A percentile compares a stretch with the other conserved stretches of the same genome.
These are phyloP conservation scores for Candida pseudocylindracea DNA, from an alignment of 1,139 yeast genomes.

Conservation along the genomic window DNA sequence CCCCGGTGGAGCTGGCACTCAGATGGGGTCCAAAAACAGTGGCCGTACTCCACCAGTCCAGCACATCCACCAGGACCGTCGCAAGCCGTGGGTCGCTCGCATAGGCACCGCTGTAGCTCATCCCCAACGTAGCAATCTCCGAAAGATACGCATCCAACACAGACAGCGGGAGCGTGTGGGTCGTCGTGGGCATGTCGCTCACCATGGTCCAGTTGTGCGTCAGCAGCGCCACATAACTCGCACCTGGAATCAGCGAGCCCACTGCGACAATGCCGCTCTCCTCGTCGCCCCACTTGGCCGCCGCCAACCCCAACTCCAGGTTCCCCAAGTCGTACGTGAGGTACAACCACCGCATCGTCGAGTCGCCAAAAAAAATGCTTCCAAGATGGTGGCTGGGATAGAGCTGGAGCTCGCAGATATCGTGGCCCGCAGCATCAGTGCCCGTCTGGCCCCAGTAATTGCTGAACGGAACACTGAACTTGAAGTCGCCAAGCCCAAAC, in stretches of 20 bases:
- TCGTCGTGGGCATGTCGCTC: neutral
- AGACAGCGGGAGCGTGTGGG: too few species aligned
- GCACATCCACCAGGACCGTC: too few species aligned
- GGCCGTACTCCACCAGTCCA: too few species aligned
- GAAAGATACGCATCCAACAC: too few species aligned
- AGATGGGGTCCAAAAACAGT: too few species aligned
- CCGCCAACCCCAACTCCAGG: neutral
- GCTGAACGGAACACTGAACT: neutral
- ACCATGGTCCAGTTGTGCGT: neutral
- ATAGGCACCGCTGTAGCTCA: too few species aligned
- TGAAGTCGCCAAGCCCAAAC: neutral
- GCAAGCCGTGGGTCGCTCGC: too few species aligned
- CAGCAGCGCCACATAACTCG: neutral
- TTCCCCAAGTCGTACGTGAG: neutral
- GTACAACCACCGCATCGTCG: conserved; percentile 1
- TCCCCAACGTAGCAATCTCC: too few species aligned
- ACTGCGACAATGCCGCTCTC: neutral
- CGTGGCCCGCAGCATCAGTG: neutral
- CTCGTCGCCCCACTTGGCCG: too few species aligned
- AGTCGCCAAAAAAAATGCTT: neutral
- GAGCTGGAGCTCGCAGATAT: neutral
- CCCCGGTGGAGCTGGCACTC: too few species aligned
- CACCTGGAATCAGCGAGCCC: neutral
- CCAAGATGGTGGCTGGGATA: neutral
- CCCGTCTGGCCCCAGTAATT: neutral